These are phyloP conservation scores for Fusarium lyarnte DNA, from an alignment of 2,329 filamentous ascomycete species.

Conservation along the genomic window DNA sequence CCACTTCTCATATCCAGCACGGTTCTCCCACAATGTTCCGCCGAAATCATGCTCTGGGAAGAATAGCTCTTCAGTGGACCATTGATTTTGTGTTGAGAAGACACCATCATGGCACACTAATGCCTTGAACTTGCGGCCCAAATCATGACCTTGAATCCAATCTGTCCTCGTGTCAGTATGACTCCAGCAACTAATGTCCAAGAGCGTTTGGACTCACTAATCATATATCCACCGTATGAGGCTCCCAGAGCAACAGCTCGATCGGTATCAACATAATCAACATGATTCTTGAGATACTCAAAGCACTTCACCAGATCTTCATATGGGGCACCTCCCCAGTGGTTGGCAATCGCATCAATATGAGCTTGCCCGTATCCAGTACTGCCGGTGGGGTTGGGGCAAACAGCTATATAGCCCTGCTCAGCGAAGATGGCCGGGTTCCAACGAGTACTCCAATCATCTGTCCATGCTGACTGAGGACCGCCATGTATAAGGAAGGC, in stretches of 20 bases:
- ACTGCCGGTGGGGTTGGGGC: conserved; percentile 84
- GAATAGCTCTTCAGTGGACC: conserved; percentile 74
- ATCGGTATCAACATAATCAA: conserved; percentile 74
- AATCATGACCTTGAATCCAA: conserved; percentile 88
- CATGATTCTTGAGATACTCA: conserved; percentile 73
- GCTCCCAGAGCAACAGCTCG: conserved; percentile 79
- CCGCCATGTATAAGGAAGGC: conserved; percentile 85
- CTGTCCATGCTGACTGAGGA: conserved; percentile 79
- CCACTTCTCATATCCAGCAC: conserved; percentile 73
- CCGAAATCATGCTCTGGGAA: conserved; percentile 75
- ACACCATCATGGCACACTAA: conserved; percentile 90
- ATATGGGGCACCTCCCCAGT: conserved; percentile 90
- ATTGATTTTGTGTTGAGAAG: conserved; percentile 75
- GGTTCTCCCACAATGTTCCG: conserved; percentile 68
- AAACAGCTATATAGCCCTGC: conserved; percentile 84
- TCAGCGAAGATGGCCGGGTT: conserved; percentile 88
- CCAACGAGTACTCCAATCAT: conserved; percentile 85
- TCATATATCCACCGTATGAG: conserved; percentile 80
- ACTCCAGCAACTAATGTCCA: not conserved
- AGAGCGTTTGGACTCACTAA: conserved; percentile 59
- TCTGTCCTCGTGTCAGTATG: conserved; percentile 56
- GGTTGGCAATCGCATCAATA: conserved; percentile 77
- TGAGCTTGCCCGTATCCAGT: conserved; percentile 84
- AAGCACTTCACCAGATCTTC: conserved; percentile 82
- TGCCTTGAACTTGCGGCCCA: conserved; percentile 87